Evolutionary conservation across 108 stramenopile species (phyloP), one percentile per base, ranked within the genome.

Genomic region (Cyclotella atomus): DNA sequence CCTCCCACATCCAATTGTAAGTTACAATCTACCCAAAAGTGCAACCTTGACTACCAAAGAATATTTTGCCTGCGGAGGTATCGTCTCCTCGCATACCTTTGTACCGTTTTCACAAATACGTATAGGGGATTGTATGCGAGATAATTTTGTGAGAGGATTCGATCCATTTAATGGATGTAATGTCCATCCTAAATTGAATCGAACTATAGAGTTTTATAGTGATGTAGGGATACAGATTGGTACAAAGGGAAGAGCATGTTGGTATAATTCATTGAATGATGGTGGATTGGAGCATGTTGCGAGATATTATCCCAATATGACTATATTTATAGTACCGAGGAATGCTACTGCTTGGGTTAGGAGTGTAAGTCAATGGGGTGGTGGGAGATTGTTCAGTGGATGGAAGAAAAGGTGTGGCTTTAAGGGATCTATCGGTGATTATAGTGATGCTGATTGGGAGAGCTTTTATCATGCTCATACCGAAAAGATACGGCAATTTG

Each of bases 391-490:
- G 27, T 4, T 65, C 3, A 5, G 20, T 7, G 44, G 44, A 29
- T 65, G 65, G 65, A 49, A 28, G 29, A 65, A n/a, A 32, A 27
- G 19, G 2, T 65, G 65, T 65, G 65, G 65, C 17, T 65, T 65
- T 25, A 16, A 12, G 10, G 65, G 29, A 29, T n/a, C 45, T 45
- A 2, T 17, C 14, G 38, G 41, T 12, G 25, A 28, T 24, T 16
- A 41, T 43, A 62, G 38, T 2, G 38, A 65, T 17, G n/a, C 25
- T 23, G 27, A 49, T 16, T 68, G 67, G 67, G 53, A 36, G 47
- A 20, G 70, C 15, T 82, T 76, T 56, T 82, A 82, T 44, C 10
- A 53, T 36, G 62, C 70, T 53, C 81, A 82, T 32, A 82, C 61
- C 12, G 62, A 70, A 20, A 70, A 71, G 38, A 46, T 82, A 0